A percentile compares a stretch with the other conserved stretches of the same genome.
phyloP scores from a whole-genome alignment of 2,329 filamentous ascomycete species.

The Beauveria caledonica region DNA sequence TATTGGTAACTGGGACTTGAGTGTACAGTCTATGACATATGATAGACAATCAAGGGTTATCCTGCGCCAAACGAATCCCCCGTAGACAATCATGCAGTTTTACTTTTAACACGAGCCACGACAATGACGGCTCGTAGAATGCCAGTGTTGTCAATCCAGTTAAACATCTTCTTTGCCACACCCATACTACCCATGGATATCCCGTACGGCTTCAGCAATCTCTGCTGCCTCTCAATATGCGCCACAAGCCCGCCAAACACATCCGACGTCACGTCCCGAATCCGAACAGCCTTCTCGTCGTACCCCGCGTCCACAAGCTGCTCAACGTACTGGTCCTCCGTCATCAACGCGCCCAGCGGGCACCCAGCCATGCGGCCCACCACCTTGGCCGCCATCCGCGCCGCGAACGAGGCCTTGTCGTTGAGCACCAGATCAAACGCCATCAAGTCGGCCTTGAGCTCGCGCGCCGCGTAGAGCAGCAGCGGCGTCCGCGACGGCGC shows the following conservation, averaged over 20 bases:
- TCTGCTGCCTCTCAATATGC: conserved; percentile 32
- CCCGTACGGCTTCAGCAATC: conserved; percentile 25
- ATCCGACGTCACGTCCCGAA: conserved; percentile 43
- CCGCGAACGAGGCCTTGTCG: conserved; percentile 18
- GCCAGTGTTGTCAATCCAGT: conserved; percentile 28
- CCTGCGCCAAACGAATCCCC: no score
- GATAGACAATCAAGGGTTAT: no score
- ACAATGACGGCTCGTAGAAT: conserved; percentile 29
- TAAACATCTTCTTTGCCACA: conserved; percentile 28
- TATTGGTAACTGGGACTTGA: no score
- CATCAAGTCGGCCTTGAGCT: conserved; percentile 41
- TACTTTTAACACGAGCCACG: conserved; percentile 18
- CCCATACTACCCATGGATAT: conserved; percentile 29
- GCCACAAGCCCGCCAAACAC: conserved; percentile 42
- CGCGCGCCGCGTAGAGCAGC: conserved; percentile 30
- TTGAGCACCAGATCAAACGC: conserved; percentile 45
- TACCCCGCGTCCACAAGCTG: conserved; percentile 43
- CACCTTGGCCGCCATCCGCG: conserved; percentile 29
- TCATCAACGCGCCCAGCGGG: conserved; percentile 41
- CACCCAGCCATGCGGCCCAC: conserved; percentile 40
- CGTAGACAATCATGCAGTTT: background rate
- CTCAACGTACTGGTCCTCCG: conserved; percentile 33
- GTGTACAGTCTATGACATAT: background rate
- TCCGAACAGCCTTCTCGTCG: conserved; percentile 27
- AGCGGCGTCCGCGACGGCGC: conserved; percentile 40